Conservation (phyloP, 2,329 filamentous ascomycete genomes). For the Stagonosporopsis chrysanthemi region DNA sequence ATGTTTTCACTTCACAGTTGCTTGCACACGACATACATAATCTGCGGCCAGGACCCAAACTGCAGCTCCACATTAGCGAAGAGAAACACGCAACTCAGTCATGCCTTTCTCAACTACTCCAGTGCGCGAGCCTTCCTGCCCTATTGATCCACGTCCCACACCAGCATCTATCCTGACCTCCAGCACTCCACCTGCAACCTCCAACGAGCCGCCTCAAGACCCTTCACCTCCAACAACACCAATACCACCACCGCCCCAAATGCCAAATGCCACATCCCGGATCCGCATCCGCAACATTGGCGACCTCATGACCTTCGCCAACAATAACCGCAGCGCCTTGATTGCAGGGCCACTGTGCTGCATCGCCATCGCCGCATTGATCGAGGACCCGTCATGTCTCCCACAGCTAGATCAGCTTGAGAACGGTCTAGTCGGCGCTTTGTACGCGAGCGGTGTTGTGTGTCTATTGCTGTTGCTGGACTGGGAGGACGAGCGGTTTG, state of each 20-base stretch:
- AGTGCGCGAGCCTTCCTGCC: neutral
- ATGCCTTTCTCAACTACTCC: neutral
- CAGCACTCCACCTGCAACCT: neutral
- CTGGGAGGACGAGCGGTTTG: neutral
- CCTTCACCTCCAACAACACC: neutral
- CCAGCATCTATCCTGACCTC: too few species aligned
- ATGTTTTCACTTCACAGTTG: neutral
- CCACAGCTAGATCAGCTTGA: neutral
- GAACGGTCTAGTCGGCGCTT: neutral
- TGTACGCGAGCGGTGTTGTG: neutral
- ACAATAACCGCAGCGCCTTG: neutral
- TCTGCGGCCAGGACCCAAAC: neutral
- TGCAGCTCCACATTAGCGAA: neutral
- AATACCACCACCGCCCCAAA: neutral
- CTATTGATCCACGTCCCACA: neutral
- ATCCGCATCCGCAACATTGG: neutral
- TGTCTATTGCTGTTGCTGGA: neutral
- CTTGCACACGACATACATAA: neutral
- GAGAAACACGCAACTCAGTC: neutral
- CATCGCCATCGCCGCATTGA: neutral
- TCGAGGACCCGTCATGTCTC: neutral
- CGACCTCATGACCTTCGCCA: neutral
- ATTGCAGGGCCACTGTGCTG: neutral
- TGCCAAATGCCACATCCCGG: neutral
- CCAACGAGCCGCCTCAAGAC: neutral